Conservation (phyloP, 176 grass and related monocot genomes). For the Eragrostis curvula region DNA sequence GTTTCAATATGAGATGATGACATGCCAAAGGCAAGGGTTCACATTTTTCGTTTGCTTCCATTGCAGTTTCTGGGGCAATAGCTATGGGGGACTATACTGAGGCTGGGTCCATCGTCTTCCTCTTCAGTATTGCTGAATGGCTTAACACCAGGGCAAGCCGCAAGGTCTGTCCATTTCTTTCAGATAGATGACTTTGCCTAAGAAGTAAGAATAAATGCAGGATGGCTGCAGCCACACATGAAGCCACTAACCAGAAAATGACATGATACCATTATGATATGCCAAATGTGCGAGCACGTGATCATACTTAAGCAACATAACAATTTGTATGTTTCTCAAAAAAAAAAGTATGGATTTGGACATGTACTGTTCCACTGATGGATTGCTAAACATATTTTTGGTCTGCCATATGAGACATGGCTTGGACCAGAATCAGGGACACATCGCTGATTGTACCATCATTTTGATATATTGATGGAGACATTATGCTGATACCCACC, state of each 20-base stretch:
- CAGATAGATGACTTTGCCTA: slow-evolving; percentile 18
- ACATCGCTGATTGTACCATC: slow-evolving; percentile 24
- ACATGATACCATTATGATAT: slow-evolving; percentile 10
- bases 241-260: slow-evolving; percentile 30
- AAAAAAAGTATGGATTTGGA: slow-evolving; percentile 11
- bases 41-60: slow-evolving; percentile 29
- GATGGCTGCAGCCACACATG: slow-evolving; percentile 20
- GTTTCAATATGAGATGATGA: slow-evolving; percentile 27
- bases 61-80: slow-evolving; percentile 87
- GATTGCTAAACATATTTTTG: slow-evolving; percentile 20
- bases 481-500: neutral
- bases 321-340: too few relatives aligned
- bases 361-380: slow-evolving; percentile 32
- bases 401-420: slow-evolving; percentile 28
- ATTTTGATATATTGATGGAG: slow-evolving; percentile 32
- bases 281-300: slow-evolving; percentile 18
- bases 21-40: slow-evolving; percentile 15
- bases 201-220: neutral
- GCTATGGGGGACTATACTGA: slow-evolving; percentile 85
- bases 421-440: neutral
- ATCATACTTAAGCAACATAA: slow-evolving; percentile 18
- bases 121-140: slow-evolving; percentile 95
- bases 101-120: slow-evolving; percentile 89
- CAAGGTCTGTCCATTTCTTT: slow-evolving; percentile 62
- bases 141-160: slow-evolving; percentile 82